Evolutionary conservation across 2,329 filamentous ascomycete genomes (phyloP).

Genomic region (Exophiala aquamarina): DNA sequence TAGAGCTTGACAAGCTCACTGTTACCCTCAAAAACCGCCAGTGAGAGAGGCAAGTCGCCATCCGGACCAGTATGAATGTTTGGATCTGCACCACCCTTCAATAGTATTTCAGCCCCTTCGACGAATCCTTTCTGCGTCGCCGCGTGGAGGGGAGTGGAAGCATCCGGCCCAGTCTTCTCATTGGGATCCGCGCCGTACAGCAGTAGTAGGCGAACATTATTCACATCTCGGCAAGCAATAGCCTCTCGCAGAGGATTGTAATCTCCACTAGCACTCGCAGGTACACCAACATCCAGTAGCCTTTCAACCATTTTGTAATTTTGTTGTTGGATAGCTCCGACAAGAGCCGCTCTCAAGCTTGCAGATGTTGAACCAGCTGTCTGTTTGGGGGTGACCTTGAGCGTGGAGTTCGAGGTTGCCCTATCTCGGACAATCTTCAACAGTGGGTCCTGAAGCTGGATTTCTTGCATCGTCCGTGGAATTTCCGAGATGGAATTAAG

Average conservation of each 20-base stretch:
- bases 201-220: conserved; percentile 57
- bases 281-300: conserved; percentile 58
- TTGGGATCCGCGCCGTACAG: conserved; percentile 61
- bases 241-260: conserved; percentile 53
- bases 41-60: background rate
- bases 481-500: conserved; percentile 32
- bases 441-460: conserved; percentile 43
- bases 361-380: conserved; percentile 41
- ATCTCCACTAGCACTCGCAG: conserved; percentile 50
- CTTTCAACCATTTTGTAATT: conserved; percentile 60
- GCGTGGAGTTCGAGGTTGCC: conserved; percentile 44
- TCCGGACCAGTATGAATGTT: background rate
- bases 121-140: conserved; percentile 55
- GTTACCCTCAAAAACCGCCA: background rate
- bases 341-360: conserved; percentile 49
- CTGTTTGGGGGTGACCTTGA: conserved; percentile 53
- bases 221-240: conserved; percentile 51
- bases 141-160: conserved; percentile 53
- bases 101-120: conserved; percentile 50
- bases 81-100: background rate
- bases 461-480: conserved; percentile 37
- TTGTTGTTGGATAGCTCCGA: conserved; percentile 55
- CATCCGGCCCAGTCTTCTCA: conserved; percentile 47
- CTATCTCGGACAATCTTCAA: conserved; percentile 51
- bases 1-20: background rate